Conservation (phyloP, 176 grass and related monocot species). For the Puya raimondii region DNA sequence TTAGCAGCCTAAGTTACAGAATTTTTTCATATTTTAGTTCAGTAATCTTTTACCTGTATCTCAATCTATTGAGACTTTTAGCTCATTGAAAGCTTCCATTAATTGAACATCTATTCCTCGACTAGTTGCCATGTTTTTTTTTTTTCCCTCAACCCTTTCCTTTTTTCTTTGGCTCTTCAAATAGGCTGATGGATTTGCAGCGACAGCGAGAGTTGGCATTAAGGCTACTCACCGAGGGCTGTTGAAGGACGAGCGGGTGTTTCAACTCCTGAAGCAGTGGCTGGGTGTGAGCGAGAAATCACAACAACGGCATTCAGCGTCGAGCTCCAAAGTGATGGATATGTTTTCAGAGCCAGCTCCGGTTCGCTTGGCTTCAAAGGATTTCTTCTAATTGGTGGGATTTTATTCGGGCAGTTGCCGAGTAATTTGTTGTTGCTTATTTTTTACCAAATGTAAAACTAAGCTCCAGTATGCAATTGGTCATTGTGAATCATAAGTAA, state of each 20-base stretch:
- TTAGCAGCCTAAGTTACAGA: too few relatives aligned
- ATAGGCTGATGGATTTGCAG: constrained; percentile 78
- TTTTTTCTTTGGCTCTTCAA: neutral
- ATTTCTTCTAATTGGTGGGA: neutral
- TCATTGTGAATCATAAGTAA: too few relatives aligned
- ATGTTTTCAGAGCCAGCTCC: neutral
- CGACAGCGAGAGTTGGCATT: constrained; percentile 62
- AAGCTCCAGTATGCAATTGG: too few relatives aligned
- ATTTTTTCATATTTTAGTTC: too few relatives aligned
- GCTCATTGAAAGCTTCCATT: too few relatives aligned
- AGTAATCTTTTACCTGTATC: too few relatives aligned
- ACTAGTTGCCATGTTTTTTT: too few relatives aligned
- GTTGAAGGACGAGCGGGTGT: constrained; percentile 51
- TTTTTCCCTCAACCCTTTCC: neutral
- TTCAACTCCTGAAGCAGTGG: constrained; percentile 63
- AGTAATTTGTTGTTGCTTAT: too few relatives aligned
- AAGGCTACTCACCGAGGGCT: constrained; percentile 49
- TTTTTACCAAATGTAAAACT: too few relatives aligned
- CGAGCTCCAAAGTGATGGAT: constrained; percentile 38
- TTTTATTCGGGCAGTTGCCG: too few relatives aligned
- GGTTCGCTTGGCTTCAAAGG: neutral
- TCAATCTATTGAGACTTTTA: too few relatives aligned
- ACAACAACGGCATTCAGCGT: neutral
- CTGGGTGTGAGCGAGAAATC: constrained; percentile 39
- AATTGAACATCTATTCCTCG: too few relatives aligned